phyloP scores from a whole-genome alignment of 208 protist genomes.

The Wallacemonas collosoma region DNA sequence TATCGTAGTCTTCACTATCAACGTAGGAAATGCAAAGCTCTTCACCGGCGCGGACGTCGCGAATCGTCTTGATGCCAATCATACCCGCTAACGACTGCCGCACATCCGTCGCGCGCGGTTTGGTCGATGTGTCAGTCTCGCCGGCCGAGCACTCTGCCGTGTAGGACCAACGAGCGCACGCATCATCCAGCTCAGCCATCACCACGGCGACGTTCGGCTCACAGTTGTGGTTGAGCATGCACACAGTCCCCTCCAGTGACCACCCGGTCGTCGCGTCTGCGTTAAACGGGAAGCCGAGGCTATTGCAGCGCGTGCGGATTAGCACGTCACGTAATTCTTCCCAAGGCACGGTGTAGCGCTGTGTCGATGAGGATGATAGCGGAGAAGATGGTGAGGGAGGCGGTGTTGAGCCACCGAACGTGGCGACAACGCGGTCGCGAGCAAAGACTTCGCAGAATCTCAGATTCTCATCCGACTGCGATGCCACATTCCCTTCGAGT shows the following conservation, averaged over 20 bases:
- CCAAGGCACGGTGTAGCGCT: conserved; percentile 44
- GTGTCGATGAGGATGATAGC: conserved; percentile 15
- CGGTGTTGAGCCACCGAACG: conserved; percentile 24
- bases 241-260: conserved; percentile 64
- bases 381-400: neutral
- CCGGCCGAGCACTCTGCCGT: too few species aligned
- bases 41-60: conserved; percentile 64
- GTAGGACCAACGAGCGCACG: conserved; percentile 1
- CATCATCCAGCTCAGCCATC: conserved; percentile 31
- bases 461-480: conserved; percentile 33
- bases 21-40: conserved; percentile 88
- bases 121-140: conserved; percentile 14
- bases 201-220: conserved; percentile 68
- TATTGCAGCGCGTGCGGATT: conserved; percentile 70
- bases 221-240: conserved; percentile 89
- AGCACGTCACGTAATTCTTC: conserved; percentile 63
- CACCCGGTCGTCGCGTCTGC: conserved; percentile 66
- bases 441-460: conserved; percentile 74
- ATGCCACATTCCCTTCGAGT: conserved; percentile 43
- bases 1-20: conserved; percentile 45
- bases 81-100: conserved; percentile 18
- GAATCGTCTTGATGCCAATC: conserved; percentile 53
- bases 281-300: conserved; percentile 81
- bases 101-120: conserved; percentile 12
- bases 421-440: conserved; percentile 46